Base-by-base conservation (phyloP, 2,329 filamentous ascomycete genomes). In the Venturia asperata region DNA sequence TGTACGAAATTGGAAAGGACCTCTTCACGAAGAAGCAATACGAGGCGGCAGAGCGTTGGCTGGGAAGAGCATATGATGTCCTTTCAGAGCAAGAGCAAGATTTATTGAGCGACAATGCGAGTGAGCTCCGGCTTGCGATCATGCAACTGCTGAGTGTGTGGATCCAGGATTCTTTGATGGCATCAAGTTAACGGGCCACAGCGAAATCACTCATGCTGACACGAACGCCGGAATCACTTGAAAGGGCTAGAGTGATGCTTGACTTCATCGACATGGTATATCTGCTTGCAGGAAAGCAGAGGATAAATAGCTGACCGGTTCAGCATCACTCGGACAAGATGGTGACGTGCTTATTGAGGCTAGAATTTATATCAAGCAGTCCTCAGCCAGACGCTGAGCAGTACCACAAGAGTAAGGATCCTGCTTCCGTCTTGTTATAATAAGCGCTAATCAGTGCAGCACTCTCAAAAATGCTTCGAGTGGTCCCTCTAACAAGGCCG, bases 1-100 rank as follows among this genome's bases (percentile, higher is more conserved):
- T 92, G 9, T 90, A 87, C 68, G 85, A 88, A 66, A 89, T 96
- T 49, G 91, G 91, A 3, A 85, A 82, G 61, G 80, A 81, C 17
- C 75, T 87, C 17, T 73, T 85, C 2, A 73, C 72, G 3, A 83
- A 81, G 63, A 76, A 79, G 9, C 80, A 88, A 63, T 81, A 81
- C 67, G 70, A 76, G 0, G 72, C 81, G 56, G 88, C 90, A 0
- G 73, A 82, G 1, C 86, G 83, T 70, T 97, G 93, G 94, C 77
- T 96, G 0, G 82, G 87, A 65, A 82, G 89, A 68, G 86, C 90
- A 2, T 80, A 84, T 61, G 77, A 85, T 13, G 71, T 86, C 37
- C 78, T 92, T 34, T 81, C 82, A 62, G 70, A 72, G 24, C 83
- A 85, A 64, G 79, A 83, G 10, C 70, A 84, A 0, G 83, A 86